Evolutionary conservation across 768 basidiomycete genomes (phyloP).

Genomic region (Boletus fagicola): DNA sequence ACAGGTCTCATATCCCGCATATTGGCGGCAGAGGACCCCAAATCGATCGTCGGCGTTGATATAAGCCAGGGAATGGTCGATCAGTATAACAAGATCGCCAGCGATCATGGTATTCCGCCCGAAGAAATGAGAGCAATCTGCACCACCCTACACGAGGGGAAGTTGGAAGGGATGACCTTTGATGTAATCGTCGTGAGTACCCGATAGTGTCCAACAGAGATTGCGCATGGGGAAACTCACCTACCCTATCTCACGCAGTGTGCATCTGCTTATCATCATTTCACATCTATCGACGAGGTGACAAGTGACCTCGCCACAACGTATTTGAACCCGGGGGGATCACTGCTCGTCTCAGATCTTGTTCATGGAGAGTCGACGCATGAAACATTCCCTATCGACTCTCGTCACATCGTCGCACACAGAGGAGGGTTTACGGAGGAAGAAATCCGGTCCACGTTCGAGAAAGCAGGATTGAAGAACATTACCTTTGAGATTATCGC

Average conservation of each 20-base stretch:
- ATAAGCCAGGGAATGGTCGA: slow-evolving; percentile 73
- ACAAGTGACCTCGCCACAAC: slow-evolving; percentile 49
- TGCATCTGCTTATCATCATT: slow-evolving; percentile 61
- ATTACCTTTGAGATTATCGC: slow-evolving; percentile 40
- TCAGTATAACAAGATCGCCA: slow-evolving; percentile 55
- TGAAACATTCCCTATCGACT: slow-evolving; percentile 31
- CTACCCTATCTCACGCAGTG: slow-evolving; percentile 42
- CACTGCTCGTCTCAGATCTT: slow-evolving; percentile 58
- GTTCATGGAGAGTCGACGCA: slow-evolving; percentile 30
- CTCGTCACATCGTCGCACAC: slow-evolving; percentile 53
- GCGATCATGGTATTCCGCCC: slow-evolving; percentile 57
- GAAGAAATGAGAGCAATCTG: slow-evolving; percentile 70
- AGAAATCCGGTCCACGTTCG: slow-evolving; percentile 50
- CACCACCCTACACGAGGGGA: slow-evolving; percentile 39
- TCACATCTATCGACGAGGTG: slow-evolving; percentile 46
- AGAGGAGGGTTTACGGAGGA: slow-evolving; percentile 49
- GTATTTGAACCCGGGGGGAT: slow-evolving; percentile 62
- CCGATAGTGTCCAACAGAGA: background rate
- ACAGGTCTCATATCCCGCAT: slow-evolving; percentile 63
- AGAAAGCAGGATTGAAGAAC: slow-evolving; percentile 47
- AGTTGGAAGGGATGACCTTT: slow-evolving; percentile 55
- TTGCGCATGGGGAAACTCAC: background rate
- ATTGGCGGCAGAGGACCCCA: slow-evolving; percentile 57
- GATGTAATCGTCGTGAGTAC: slow-evolving; percentile 67
- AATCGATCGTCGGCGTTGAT: slow-evolving; percentile 69